These are phyloP conservation scores for Candida endomychidarum DNA, from an alignment of 805 yeast species.

Conservation along the genomic window DNA sequence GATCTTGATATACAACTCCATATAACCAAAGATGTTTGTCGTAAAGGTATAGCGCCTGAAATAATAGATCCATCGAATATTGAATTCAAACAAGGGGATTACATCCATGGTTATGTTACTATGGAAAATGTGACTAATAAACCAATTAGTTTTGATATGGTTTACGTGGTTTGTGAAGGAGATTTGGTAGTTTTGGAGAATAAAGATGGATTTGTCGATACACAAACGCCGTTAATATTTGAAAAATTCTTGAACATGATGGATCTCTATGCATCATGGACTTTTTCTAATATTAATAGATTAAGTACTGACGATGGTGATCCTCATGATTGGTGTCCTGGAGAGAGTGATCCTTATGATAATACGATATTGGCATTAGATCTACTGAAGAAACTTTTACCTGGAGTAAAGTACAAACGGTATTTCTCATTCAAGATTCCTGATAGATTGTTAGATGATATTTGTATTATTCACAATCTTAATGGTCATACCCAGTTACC, in stretches of 20 bases:
- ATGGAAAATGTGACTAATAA: constrained; percentile 27
- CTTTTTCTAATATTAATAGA: constrained; percentile 43
- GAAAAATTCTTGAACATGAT: constrained; percentile 43
- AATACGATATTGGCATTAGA: constrained; percentile 35
- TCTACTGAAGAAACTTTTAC: constrained; percentile 37
- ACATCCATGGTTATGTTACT: constrained; percentile 44
- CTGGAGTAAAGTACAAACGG: constrained; percentile 39
- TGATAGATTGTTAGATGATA: constrained; percentile 40
- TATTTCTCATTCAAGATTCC: constrained; percentile 43
- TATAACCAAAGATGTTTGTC: constrained; percentile 40
- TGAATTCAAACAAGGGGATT: constrained; percentile 43
- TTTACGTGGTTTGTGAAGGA: constrained; percentile 45
- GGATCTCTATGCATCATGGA: constrained; percentile 46
- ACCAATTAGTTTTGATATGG: constrained; percentile 45
- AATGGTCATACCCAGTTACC: constrained; percentile 36
- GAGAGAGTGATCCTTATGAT: constrained; percentile 44
- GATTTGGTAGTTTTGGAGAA: constrained; percentile 27
- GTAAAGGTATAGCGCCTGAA: constrained; percentile 37
- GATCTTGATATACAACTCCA: constrained; percentile 31
- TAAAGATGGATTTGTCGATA: constrained; percentile 23
- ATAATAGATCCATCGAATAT: constrained; percentile 30
- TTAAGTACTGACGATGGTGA: constrained; percentile 38
- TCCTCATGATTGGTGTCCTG: constrained; percentile 47
- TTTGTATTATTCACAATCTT: constrained; percentile 37
- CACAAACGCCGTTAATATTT: constrained; percentile 27